Evolutionary conservation across 257 asterid genomes (phyloP).

Genomic region (Solanum virginianum): DNA sequence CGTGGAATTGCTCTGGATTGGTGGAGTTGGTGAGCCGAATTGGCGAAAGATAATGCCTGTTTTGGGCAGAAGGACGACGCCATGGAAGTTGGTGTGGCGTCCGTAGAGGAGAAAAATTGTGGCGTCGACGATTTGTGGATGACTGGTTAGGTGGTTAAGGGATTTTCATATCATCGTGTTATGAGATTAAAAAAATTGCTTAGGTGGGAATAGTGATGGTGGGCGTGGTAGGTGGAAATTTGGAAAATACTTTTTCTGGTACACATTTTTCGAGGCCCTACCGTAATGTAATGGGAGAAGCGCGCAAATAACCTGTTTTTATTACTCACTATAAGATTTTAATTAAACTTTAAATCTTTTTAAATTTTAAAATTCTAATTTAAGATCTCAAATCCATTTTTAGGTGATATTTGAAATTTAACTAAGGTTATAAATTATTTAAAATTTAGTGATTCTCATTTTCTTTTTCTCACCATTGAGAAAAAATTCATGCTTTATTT

Average conservation of each 20-base stretch:
- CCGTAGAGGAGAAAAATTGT: not conserved
- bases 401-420: no score
- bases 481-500: not conserved
- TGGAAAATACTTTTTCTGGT: not conserved
- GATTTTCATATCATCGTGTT: not conserved
- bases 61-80: slow-evolving; percentile 34
- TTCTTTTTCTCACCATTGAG: not conserved
- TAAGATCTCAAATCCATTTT: not conserved
- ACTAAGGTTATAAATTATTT: no score
- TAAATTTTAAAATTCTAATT: not conserved
- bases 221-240: slow-evolving; percentile 5
- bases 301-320: no score
- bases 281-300: not conserved
- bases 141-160: not conserved
- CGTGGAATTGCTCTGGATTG: slow-evolving; percentile 13
- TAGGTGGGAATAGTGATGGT: not conserved
- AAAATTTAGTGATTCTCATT: not conserved
- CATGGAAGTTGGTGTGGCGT: slow-evolving; percentile 1
- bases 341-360: not conserved
- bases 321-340: no score
- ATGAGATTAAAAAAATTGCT: not conserved
- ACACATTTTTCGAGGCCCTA: not conserved
- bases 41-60: slow-evolving; percentile 18
- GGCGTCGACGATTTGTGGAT: slow-evolving; percentile 15
- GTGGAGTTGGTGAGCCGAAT: slow-evolving; percentile 11